Conservation (phyloP, 805 yeast species). For the Priceomyces haplophilus region DNA sequence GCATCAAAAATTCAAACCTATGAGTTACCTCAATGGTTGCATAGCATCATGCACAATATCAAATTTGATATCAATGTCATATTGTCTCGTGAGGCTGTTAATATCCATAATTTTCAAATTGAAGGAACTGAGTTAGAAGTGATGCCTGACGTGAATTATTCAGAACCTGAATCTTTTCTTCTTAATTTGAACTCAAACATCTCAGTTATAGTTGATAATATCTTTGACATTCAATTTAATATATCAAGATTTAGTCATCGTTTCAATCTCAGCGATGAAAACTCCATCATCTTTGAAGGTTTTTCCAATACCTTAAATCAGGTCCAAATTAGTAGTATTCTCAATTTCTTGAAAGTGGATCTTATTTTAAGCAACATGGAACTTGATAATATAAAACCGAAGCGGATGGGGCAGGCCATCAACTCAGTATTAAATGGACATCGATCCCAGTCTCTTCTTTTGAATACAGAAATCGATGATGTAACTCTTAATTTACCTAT, state of each 20-base stretch:
- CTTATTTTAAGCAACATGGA: conserved; percentile 9
- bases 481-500: conserved; percentile 12
- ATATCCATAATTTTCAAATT: neutral
- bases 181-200: conserved; percentile 3
- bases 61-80: conserved; percentile 11
- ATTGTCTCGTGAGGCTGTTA: conserved; percentile 12
- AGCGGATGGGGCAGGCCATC: conserved; percentile 13
- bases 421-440: conserved; percentile 10
- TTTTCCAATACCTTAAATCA: conserved; percentile 8
- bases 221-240: conserved; percentile 1
- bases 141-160: neutral
- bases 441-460: conserved; percentile 4
- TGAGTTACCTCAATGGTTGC: conserved; percentile 26
- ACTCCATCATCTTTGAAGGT: conserved; percentile 8
- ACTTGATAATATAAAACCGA: conserved; percentile 11
- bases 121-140: conserved; percentile 2
- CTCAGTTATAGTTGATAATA: conserved; percentile 2
- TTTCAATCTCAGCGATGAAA: conserved; percentile 8
- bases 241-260: conserved; percentile 6
- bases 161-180: neutral
- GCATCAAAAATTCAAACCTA: conserved; percentile 13
- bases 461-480: conserved; percentile 14
- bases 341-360: conserved; percentile 4
- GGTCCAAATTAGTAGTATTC: conserved; percentile 3
- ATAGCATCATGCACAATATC: conserved; percentile 13